Evolutionary conservation across 2,329 filamentous ascomycete genomes (phyloP), one percentile per base, ranked within the genome.

Genomic region (Aspergillus costaricaensis): DNA sequence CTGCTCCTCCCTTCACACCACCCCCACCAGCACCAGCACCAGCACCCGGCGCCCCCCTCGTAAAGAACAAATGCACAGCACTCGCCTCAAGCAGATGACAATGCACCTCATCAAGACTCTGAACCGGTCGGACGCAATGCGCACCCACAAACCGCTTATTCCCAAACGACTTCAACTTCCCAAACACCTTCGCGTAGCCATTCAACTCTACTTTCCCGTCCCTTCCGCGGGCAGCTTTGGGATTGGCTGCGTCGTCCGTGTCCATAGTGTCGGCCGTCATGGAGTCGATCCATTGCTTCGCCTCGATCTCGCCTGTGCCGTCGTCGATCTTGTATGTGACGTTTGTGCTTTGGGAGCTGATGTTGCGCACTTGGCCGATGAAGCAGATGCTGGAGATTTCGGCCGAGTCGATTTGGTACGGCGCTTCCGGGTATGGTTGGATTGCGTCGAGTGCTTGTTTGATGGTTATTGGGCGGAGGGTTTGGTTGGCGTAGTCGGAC

Each of bases 241-340:
- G 4, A 30, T 30, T 74, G 49, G 74, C 75, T 41, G 59, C 63
- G 12, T 74, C 75, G 48, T 80, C 78, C 17, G 76, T 77, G 44
- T 82, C 80, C 74, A 82, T 79, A 47, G 72, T 71, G 41, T 83
- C 79, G 44, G 67, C 66, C 2, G 73, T 76, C 41, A 77, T 74
- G 38, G 83, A 81, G 59, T 77, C 77, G 72, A 77, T 75, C 77
- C 71, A 77, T 66, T 62, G 77, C 72, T 71, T 87, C 85, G 66
- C 93, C 77, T 99, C 96, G 69, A 97, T 89, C 63, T 88, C 84
- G 62, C 92, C 93, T 1, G 96, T 99, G 74, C 95, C 95, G 77
- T 99, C 95, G 79, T 99, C 95, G 70, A 99, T 82, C 71, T 89
- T 91, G 84, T 96, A 96, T 49, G 91, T 96, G 67, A 92, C 88